Percentiles rank a stretch among this genome's conserved stretches.
Conservation (phyloP, 352 stramenopile species). For the Globisporangium irregulare region DNA sequence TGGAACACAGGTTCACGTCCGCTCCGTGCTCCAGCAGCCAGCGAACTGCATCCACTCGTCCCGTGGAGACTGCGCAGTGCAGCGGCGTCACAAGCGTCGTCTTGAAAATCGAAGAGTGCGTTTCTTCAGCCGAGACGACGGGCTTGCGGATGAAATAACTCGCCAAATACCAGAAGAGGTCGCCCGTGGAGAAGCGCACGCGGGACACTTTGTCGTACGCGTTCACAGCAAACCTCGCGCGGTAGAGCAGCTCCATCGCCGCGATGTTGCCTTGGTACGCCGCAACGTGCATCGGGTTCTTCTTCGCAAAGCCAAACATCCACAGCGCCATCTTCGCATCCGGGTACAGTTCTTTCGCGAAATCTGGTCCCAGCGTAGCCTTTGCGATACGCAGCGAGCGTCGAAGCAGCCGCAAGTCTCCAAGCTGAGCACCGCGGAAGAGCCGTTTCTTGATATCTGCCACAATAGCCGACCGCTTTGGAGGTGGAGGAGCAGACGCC, state of each 20-base stretch:
- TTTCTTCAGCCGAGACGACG: slow-evolving; percentile 60
- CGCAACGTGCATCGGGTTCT: slow-evolving; percentile 84
- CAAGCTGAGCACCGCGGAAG: slow-evolving; percentile 68
- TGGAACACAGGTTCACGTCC: slow-evolving; percentile 75
- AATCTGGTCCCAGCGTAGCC: slow-evolving; percentile 44
- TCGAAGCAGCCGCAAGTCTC: slow-evolving; percentile 57
- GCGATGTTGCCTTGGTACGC: slow-evolving; percentile 78
- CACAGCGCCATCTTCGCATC: slow-evolving; percentile 63
- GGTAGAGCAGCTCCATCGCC: slow-evolving; percentile 61
- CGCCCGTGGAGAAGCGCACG: slow-evolving; percentile 69
- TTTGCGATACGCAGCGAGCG: slow-evolving; percentile 55
- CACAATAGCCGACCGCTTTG: slow-evolving; percentile 32
- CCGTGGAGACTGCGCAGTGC: slow-evolving; percentile 79
- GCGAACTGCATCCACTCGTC: slow-evolving; percentile 61
- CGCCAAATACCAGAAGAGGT: slow-evolving; percentile 82
- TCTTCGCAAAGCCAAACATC: slow-evolving; percentile 74
- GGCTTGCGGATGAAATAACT: slow-evolving; percentile 70
- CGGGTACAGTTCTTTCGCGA: slow-evolving; percentile 62
- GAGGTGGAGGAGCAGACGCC: slow-evolving; percentile 10
- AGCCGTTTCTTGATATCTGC: slow-evolving; percentile 66
- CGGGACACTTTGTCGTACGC: slow-evolving; percentile 80
- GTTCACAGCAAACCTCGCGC: slow-evolving; percentile 61
- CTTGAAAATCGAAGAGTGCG: slow-evolving; percentile 79
- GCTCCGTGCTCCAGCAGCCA: slow-evolving; percentile 72
- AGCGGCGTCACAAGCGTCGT: slow-evolving; percentile 82